These are phyloP conservation scores for Pseudopyrenochaeta lycopersici DNA, from an alignment of 2,329 filamentous ascomycete species.

Conservation along the genomic window DNA sequence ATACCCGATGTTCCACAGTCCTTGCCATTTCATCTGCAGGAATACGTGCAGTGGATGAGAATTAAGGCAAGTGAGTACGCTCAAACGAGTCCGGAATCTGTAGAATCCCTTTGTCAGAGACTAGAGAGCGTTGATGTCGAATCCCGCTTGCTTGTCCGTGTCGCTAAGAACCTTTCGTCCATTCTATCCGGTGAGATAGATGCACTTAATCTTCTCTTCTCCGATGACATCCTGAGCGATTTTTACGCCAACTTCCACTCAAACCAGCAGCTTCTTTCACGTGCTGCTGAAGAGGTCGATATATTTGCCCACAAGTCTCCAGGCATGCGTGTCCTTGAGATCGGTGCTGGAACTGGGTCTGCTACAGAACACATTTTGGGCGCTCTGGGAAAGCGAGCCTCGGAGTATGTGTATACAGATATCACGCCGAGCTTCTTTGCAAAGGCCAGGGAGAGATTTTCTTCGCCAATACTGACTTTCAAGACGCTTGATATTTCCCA, in stretches of 20 bases:
- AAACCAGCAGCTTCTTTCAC: slow-evolving; percentile 4
- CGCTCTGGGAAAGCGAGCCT: not conserved
- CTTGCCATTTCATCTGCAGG: slow-evolving; percentile 4
- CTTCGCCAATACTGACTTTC: slow-evolving; percentile 2
- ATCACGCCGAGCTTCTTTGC: slow-evolving; percentile 17
- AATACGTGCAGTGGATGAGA: slow-evolving; percentile 7
- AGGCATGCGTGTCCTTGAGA: slow-evolving; percentile 6
- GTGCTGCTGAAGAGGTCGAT: not conserved
- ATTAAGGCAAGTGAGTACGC: not conserved
- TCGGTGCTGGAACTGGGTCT: slow-evolving; percentile 6
- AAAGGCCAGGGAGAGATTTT: slow-evolving; percentile 2
- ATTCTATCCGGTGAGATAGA: slow-evolving; percentile 7
- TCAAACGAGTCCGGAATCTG: not conserved
- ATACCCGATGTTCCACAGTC: not conserved
- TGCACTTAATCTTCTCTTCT: slow-evolving; percentile 5
- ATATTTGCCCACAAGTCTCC: slow-evolving; percentile 9
- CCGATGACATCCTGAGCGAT: slow-evolving; percentile 9
- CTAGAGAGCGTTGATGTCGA: slow-evolving; percentile 3
- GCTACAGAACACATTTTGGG: not conserved
- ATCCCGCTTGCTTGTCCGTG: slow-evolving; percentile 1
- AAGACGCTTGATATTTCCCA: slow-evolving; percentile 12
- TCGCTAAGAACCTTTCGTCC: slow-evolving; percentile 2
- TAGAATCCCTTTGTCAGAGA: slow-evolving; percentile 6
- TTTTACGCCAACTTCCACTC: slow-evolving; percentile 2
- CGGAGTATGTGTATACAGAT: slow-evolving; percentile 24